These are phyloP conservation scores for Chaetoceros tenuissimus DNA, from an alignment of 108 stramenopile species.

Conservation along the genomic window DNA sequence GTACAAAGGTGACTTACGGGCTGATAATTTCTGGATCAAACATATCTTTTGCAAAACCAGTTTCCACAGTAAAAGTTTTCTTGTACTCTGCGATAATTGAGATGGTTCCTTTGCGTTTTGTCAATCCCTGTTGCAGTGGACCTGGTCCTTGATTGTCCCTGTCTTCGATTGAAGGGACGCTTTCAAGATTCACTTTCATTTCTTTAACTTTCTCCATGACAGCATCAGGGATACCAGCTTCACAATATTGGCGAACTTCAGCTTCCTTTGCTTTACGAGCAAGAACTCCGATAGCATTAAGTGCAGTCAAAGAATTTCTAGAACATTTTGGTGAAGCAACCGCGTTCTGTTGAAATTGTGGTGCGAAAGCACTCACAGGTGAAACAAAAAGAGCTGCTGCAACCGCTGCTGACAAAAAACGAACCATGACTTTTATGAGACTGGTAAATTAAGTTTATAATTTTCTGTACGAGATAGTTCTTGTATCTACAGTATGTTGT, in stretches of 20 bases:
- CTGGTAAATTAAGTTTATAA: no score
- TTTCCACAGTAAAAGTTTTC: conserved; percentile 35
- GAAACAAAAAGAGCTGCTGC: no score
- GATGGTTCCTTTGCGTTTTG: conserved; percentile 76
- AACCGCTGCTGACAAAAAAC: no score
- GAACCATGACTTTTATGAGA: no score
- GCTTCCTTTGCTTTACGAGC: conserved; percentile 82
- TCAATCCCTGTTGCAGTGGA: conserved; percentile 48
- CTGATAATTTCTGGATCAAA: conserved; percentile 41
- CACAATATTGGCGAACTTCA: conserved; percentile 48
- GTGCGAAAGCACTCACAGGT: no score
- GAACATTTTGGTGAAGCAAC: not conserved
- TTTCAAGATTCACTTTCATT: conserved; percentile 28
- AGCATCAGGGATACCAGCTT: conserved; percentile 50
- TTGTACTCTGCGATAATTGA: conserved; percentile 87
- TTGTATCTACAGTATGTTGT: no score
- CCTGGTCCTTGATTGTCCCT: conserved; percentile 5
- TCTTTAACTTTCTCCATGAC: conserved; percentile 50
- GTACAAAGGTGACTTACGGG: no score
- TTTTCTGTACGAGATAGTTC: no score
- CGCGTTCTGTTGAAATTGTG: no score
- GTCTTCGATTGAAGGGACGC: conserved; percentile 4
- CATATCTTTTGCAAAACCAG: conserved; percentile 19
- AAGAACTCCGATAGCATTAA: conserved; percentile 67
- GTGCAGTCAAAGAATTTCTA: conserved; percentile 25